Evolutionary conservation across 164 flowering plant species (phyloP), one percentile per base, ranked within the genome.

Genomic region (Akebia trifoliata): DNA sequence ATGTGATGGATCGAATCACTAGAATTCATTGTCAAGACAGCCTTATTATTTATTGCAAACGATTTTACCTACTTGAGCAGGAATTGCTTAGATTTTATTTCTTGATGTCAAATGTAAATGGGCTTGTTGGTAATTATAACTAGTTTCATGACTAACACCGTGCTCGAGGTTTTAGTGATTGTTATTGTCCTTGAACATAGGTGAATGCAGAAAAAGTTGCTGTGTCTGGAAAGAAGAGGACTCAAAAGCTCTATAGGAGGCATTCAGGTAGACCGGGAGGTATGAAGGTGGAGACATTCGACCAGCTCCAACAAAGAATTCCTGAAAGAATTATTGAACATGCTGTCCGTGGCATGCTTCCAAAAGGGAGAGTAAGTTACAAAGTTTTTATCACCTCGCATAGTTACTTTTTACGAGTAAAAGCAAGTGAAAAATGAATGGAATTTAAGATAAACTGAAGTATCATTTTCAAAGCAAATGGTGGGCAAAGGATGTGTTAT

Each of bases 221-320:
- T 12, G 97, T 94, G n/a, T 86, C 97, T 63, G 99, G 99, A 12
- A 90, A 81, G 68, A 94, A 94, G 68, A 86, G 95, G 72, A 76
- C 74, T 55, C 97, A 94, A 65, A 94, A 94, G 68, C 81, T 88
- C 18, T 94, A 94, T 69, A 77, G 93, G 72, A 81, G 99, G 78
- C 99, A 94, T 77, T 94, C 99, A 20, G 99, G 99, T 51, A 76
- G 97, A 69, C 99, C 99, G 0, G 99, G 99, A 66, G 99, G 99
- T 39, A 86, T 90, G 96, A 94, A 24, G 63, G 88, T 85, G 38
- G 99, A 94, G 64, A 90, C 97, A 5, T 94, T 90, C 71, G 86
- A 83, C 63, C 96, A 90, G 69, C 86, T 94, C 43, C 99, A 94
- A 61, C 76, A 90, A 60, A 82, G 99, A 76, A 88, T 94, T 66